Evolutionary conservation across 2,329 filamentous ascomycete species (phyloP), one percentile per base, ranked within the genome.

Genomic region (Calonectria montana): DNA sequence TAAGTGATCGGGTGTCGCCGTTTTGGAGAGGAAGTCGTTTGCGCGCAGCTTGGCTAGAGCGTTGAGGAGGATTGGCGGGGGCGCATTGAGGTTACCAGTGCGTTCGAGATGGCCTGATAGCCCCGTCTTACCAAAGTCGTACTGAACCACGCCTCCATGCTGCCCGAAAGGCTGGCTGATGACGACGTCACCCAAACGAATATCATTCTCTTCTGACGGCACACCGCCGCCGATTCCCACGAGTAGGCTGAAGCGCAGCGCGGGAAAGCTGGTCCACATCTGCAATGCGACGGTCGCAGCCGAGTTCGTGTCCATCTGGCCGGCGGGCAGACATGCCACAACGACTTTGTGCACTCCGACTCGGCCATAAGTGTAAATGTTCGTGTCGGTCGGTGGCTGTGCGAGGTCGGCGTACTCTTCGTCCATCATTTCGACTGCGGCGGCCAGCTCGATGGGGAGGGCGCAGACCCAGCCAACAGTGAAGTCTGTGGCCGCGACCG

Each of bases 141-240:
- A 80, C 63, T 82, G 76, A 4, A 83, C 41, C 25, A 83, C 61
- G 16, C 50, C 50, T 3, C 50, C 50, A 8, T 55, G 18, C 29
- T 55, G 50, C 6, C 50, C 50, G 21, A 23, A 35, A 4, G 61
- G 69, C 1, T 75, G 76, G 63, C 80, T 82, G 53, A 83, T 75
- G 10, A 83, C 69, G 0, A 83, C 79, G 62, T 84, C 81, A 12
- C 82, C 81, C 0, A 83, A 73, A 2, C 80, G 35, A n/a, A 79
- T 75, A 7, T 65, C 67, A 81, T 78, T 12, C 37, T 55, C 8
- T 53, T 65, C 29, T 37, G 18, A 16, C n/a, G 84, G 83, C 5
- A 80, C 77, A n/a, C 79, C 83, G 9, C 83, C 85, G 66, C 83
- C 86, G 1, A 86, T 76, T 0, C 85, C 85, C 3, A 84, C 83